Evolutionary conservation across 176 grass and related monocot genomes (phyloP), one percentile per base, ranked within the genome.

Genomic region (Pontederia paniculata): DNA sequence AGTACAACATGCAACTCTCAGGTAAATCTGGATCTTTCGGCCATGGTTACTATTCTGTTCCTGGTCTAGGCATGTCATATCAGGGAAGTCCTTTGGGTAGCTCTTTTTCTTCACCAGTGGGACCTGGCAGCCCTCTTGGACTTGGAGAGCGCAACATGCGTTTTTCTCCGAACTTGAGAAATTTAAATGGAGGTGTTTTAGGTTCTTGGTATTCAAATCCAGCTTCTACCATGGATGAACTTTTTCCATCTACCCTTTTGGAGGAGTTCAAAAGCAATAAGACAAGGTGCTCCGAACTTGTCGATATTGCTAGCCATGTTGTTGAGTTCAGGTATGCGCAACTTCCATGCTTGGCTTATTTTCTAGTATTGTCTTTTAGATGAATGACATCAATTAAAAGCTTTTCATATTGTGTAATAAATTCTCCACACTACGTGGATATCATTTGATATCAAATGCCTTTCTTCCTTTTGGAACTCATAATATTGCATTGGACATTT

Each of bases 251-350:
- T 10, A 53, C 64, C 11, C 50, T 67, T 11, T 21, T 67, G 50
- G 50, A 67, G 14, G 64, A 67, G 31, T 67, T 67, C 23, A 67
- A 67, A 31, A 52, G 50, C 50, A 67, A 67, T 20, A 67, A 67
- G n/a, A 52, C 50, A 53, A 67, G 64, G 43, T 54, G 49, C 50
- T 67, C 53, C 43, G 64, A 67, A 25, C 64, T 67, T 54, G 64
- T 48, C 53, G 64, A 67, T 31, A 67, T 67, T 67, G 49, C 64
- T 54, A 50, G 64, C 50, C 64, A 67, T 54, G 64, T 67, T 23
- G 64, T 67, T 21, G 64, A 67, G 37, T 67, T 67, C 64, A 67
- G 64, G 64, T 67, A 67, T 67, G 2, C 14, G 14, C 7, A 44
- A 22, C 23, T 42, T 44, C 9, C 8, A 41, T 54, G 18, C 1